A percentile compares a stretch with the other conserved stretches of the same genome.
Conservation (phyloP, 306 rosid species). For the Vigna hirtella region DNA sequence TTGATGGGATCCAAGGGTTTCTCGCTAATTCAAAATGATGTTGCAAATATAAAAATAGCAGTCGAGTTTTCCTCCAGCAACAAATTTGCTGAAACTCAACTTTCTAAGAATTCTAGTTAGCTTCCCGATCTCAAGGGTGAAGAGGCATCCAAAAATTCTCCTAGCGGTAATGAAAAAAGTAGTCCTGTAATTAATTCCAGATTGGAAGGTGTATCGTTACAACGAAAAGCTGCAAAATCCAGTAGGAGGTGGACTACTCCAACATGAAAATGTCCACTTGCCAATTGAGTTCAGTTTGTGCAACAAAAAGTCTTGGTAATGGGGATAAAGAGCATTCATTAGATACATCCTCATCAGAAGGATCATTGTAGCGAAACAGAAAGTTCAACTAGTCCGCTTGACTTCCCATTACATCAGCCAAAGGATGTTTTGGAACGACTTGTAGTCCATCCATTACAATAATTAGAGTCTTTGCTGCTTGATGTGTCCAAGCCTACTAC, state of each 20-base stretch:
- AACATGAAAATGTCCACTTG: slow-evolving; percentile 63
- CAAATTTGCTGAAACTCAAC: slow-evolving; percentile 50
- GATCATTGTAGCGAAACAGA: slow-evolving; percentile 63
- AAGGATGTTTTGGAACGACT: slow-evolving; percentile 68
- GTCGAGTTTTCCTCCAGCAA: slow-evolving; percentile 53
- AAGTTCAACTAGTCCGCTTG: slow-evolving; percentile 65
- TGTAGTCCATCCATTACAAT: slow-evolving; percentile 72
- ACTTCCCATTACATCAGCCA: slow-evolving; percentile 67
- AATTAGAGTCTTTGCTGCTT: slow-evolving; percentile 83
- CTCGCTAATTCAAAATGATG: slow-evolving; percentile 53
- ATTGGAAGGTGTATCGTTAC: slow-evolving; percentile 54
- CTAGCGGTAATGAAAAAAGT: slow-evolving; percentile 50
- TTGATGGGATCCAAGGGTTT: slow-evolving; percentile 71
- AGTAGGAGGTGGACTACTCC: slow-evolving; percentile 63
- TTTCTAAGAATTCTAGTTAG: slow-evolving; percentile 55
- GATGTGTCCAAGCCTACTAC: slow-evolving; percentile 75
- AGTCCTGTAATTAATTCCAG: slow-evolving; percentile 50
- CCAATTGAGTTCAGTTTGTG: slow-evolving; percentile 58
- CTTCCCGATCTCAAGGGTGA: slow-evolving; percentile 51
- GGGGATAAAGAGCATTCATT: slow-evolving; percentile 61
- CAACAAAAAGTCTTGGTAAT: slow-evolving; percentile 52
- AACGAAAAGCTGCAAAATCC: slow-evolving; percentile 64
- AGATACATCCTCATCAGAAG: slow-evolving; percentile 60
- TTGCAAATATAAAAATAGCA: slow-evolving; percentile 50
- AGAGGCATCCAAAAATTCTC: slow-evolving; percentile 46